Evolutionary conservation across 2,329 filamentous ascomycete species (phyloP).

Genomic region (Exophiala viscosa): DNA sequence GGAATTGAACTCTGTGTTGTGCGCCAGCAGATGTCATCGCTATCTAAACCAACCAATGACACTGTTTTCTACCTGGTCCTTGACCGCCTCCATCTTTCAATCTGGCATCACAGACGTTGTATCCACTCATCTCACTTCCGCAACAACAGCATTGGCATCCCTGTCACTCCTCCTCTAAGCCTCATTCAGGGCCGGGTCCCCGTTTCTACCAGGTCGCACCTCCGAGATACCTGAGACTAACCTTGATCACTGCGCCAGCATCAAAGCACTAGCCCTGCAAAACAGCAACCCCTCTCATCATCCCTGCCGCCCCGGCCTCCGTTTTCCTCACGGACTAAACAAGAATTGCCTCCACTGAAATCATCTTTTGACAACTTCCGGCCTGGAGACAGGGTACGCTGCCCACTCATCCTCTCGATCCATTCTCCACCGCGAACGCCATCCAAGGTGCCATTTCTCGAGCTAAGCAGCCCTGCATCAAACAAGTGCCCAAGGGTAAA

Average conservation of each 20-base stretch:
- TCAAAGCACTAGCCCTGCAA: neutral
- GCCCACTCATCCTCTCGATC: constrained; percentile 8
- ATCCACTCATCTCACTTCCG: constrained; percentile 11
- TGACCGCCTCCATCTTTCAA: constrained; percentile 17
- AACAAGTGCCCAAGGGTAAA: constrained; percentile 6
- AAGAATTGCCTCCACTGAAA: constrained; percentile 12
- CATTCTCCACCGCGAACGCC: constrained; percentile 16
- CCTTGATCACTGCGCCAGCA: neutral
- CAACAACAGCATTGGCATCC: constrained; percentile 15
- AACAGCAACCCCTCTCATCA: neutral
- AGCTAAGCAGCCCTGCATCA: constrained; percentile 17
- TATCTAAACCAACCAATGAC: neutral
- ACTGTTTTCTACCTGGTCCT: neutral
- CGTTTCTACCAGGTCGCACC: neutral
- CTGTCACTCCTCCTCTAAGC: constrained; percentile 14
- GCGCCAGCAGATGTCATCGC: too few relatives aligned
- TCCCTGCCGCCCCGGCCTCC: neutral
- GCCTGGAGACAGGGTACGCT: constrained; percentile 11
- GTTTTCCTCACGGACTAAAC: neutral
- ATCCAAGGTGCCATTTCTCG: constrained; percentile 8
- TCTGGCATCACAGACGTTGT: constrained; percentile 17
- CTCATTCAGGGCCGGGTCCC: constrained; percentile 14
- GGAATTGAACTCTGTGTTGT: neutral
- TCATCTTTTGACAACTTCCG: constrained; percentile 12
- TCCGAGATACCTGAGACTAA: neutral